Base-by-base conservation (phyloP, 2,329 filamentous ascomycete genomes). In the Macrophomina tecta region DNA sequence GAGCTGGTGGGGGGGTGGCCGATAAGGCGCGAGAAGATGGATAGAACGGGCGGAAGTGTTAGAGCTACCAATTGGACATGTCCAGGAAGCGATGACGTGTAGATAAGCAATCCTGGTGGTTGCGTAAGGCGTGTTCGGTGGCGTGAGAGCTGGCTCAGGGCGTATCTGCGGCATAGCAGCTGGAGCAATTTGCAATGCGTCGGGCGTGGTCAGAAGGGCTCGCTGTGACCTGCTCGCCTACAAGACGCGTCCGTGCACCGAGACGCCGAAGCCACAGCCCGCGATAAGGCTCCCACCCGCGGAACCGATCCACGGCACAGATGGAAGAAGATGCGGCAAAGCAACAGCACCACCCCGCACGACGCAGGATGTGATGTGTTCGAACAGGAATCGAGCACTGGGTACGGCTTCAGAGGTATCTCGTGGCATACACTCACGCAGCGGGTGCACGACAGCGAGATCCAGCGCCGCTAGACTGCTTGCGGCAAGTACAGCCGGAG, bases 171-270 rank as follows among this genome's bases (percentile, higher is more conserved):
- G 6, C 6, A 23, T n/a, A 30, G 40, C 46, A 6, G 46, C 3
- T 30, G 46, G 12, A 49, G 46, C 46, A 49, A 49, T 28, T 23
- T 28, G 46, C 12, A 36, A 36, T 38, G n/a, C 7, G 51, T 55
- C 30, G 51, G 51, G 51, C 51, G 30, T 6, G 9, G 30, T 34
- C 30, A 9, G 30, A 8, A 28, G 36, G 52, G 56, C 42, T 61
- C 56, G 56, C 56, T 61, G 56, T 61, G 56, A 61, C 56, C 42
- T 61, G 56, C 56, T 34, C 16, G 23, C 40, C 42, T 2, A 6
- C 14, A 8, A 5, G 4, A 9, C 6, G 38, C 56, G 30, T 46
- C 56, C 56, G 56, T 61, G 56, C 56, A 42, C 30, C 56, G 38
- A 30, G 40, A n/a, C 7, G 36, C 36, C 53, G 53, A 30, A 6